phyloP scores from a whole-genome alignment of 345 rosid genomes.

The Eucalyptus curtisii region DNA sequence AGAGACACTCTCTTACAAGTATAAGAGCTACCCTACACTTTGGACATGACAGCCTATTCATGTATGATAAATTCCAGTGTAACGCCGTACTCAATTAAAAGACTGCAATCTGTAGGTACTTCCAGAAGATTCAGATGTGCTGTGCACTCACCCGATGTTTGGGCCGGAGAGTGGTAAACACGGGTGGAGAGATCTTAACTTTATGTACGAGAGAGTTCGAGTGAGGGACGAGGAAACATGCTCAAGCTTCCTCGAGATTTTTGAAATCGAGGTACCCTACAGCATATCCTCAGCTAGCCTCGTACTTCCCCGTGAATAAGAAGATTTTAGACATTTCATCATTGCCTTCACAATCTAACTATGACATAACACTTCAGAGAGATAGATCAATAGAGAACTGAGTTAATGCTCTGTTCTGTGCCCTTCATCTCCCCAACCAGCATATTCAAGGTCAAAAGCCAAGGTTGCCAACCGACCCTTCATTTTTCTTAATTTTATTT shows the following conservation, averaged over 20 bases:
- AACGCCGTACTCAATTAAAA: neutral
- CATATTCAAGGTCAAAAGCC: neutral
- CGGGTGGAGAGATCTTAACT: slow-evolving; percentile 37
- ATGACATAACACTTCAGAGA: neutral
- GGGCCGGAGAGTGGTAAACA: slow-evolving; percentile 56
- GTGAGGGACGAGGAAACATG: slow-evolving; percentile 15
- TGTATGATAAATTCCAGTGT: neutral
- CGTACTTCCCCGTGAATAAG: neutral
- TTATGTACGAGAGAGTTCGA: slow-evolving; percentile 40
- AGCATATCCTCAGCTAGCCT: neutral
- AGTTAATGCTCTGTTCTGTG: neutral
- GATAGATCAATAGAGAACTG: neutral
- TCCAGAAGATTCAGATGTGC: slow-evolving; percentile 35
- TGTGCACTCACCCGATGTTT: slow-evolving; percentile 63
- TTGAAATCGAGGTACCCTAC: slow-evolving; percentile 19
- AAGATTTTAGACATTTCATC: neutral
- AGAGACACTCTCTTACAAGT: slow-evolving; percentile 28
- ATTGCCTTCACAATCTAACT: neutral
- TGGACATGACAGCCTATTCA: neutral
- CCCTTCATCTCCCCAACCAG: neutral
- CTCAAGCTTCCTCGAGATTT: slow-evolving; percentile 33
- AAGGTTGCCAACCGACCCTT: neutral
- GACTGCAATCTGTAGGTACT: slow-evolving; percentile 6
- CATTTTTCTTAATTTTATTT: neutral
- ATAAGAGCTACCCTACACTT: neutral